Conservation (phyloP, 495 filamentous ascomycete genomes). For the Penicillium flavigenum region DNA sequence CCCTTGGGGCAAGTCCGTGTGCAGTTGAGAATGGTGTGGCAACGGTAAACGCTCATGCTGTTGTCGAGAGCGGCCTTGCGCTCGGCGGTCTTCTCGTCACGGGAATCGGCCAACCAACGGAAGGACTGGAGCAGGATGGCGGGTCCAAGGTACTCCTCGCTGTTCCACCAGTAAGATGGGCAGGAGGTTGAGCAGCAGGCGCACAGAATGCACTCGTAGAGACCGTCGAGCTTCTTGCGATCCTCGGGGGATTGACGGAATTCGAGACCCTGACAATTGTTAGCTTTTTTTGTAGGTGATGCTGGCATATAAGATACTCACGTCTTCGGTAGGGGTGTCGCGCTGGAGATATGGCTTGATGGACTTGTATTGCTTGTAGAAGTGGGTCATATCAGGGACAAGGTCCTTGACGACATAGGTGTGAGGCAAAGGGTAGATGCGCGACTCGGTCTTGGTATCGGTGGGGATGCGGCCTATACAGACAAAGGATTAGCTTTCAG, state of each 20-base stretch:
- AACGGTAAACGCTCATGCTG: conserved; percentile 96
- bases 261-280: conserved; percentile 69
- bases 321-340: conserved; percentile 72
- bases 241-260: conserved; percentile 84
- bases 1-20: conserved; percentile 96
- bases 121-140: conserved; percentile 95
- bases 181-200: conserved; percentile 98
- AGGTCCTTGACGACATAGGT: conserved; percentile 99
- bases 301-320: conserved; percentile 42
- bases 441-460: conserved; percentile 73
- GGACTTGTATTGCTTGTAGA: conserved; percentile 99
- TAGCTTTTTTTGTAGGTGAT: neutral
- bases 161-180: conserved; percentile 99
- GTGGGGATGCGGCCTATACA: conserved; percentile 84
- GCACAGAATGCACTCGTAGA: conserved; percentile 99
- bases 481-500: neutral
- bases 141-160: conserved; percentile 94
- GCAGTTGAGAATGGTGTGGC: conserved; percentile 99
- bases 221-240: conserved; percentile 92
- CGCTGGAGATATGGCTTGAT: conserved; percentile 98
- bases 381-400: conserved; percentile 92
- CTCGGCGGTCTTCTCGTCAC: conserved; percentile 84
- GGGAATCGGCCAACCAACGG: conserved; percentile 89
- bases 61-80: conserved; percentile 91
- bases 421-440: conserved; percentile 98